phyloP scores from a whole-genome alignment of 805 yeast species.

The Sungouiella blattae region DNA sequence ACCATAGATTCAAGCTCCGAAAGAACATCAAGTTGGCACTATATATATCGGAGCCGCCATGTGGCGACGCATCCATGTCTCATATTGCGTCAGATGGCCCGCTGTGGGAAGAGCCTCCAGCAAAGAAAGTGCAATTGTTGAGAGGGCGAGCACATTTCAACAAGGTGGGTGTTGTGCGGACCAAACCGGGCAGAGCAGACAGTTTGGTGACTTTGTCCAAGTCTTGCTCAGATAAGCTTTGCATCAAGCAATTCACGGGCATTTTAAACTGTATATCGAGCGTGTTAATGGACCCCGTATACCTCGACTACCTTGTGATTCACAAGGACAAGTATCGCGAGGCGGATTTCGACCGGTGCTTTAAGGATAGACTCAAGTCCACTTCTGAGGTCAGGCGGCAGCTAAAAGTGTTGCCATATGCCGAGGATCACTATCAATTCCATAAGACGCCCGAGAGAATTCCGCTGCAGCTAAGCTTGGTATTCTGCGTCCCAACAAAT shows the following conservation, averaged over 20 bases:
- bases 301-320: slow-evolving; percentile 48
- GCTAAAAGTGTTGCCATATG: slow-evolving; percentile 18
- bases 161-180: slow-evolving; percentile 65
- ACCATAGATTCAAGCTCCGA: slow-evolving; percentile 27
- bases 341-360: slow-evolving; percentile 41
- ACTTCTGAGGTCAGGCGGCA: too few relatives aligned
- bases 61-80: slow-evolving; percentile 84
- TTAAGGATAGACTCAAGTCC: slow-evolving; percentile 24
- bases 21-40: slow-evolving; percentile 47
- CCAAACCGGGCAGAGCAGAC: slow-evolving; percentile 90
- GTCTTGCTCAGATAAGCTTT: slow-evolving; percentile 85
- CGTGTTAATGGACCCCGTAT: slow-evolving; percentile 30
- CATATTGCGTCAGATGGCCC: slow-evolving; percentile 17
- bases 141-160: slow-evolving; percentile 66
- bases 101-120: slow-evolving; percentile 20
- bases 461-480: slow-evolving; percentile 32
- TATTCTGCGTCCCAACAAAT: slow-evolving; percentile 21
- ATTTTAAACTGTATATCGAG: slow-evolving; percentile 46
- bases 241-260: slow-evolving; percentile 58
- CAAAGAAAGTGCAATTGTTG: slow-evolving; percentile 12
- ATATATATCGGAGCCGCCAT: slow-evolving; percentile 74
- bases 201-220: slow-evolving; percentile 70
- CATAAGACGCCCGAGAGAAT: slow-evolving; percentile 16
- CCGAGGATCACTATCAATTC: slow-evolving; percentile 20
- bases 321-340: slow-evolving; percentile 28